phyloP scores from a whole-genome alignment of 352 stramenopile species.

The Globisporangium emineosum region DNA sequence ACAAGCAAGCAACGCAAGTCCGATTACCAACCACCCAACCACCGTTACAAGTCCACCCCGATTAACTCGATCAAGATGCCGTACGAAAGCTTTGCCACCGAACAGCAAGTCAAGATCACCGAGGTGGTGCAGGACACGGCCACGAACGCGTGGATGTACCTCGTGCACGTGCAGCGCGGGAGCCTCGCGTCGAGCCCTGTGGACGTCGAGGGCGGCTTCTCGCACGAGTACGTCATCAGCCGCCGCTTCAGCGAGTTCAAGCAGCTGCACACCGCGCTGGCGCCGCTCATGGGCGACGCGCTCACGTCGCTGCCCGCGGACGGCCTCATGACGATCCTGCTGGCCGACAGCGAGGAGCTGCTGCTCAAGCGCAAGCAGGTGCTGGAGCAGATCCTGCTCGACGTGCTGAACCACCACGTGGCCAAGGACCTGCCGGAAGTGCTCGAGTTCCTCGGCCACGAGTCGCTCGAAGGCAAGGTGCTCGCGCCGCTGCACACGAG shows the following conservation, averaged over 20 bases:
- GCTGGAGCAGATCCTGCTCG: slow-evolving; percentile 49
- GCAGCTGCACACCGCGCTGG: slow-evolving; percentile 53
- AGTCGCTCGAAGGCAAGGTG: slow-evolving; percentile 46
- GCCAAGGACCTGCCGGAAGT: slow-evolving; percentile 68
- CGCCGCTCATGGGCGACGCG: slow-evolving; percentile 53
- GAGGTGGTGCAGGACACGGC: slow-evolving; percentile 64
- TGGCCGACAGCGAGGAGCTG: slow-evolving; percentile 65
- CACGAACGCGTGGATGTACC: slow-evolving; percentile 68
- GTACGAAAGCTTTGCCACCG: slow-evolving; percentile 76
- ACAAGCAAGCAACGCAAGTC: not conserved
- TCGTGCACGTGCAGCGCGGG: slow-evolving; percentile 60
- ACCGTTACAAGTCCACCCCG: not conserved
- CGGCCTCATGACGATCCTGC: slow-evolving; percentile 69
- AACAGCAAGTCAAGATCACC: slow-evolving; percentile 61
- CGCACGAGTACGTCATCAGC: slow-evolving; percentile 63
- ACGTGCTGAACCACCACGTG: slow-evolving; percentile 54
- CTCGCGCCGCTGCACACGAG: slow-evolving; percentile 40
- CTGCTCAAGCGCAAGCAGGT: slow-evolving; percentile 59
- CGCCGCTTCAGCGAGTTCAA: slow-evolving; percentile 79
- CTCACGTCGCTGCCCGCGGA: slow-evolving; percentile 63
- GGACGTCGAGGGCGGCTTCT: slow-evolving; percentile 35
- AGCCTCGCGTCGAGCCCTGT: slow-evolving; percentile 22
- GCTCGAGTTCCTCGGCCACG: slow-evolving; percentile 59
- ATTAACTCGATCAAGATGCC: slow-evolving; percentile 34
- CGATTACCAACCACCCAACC: not conserved